Base-by-base conservation (phyloP, 1,139 yeast species). In the Suhomyces anneliseae region DNA sequence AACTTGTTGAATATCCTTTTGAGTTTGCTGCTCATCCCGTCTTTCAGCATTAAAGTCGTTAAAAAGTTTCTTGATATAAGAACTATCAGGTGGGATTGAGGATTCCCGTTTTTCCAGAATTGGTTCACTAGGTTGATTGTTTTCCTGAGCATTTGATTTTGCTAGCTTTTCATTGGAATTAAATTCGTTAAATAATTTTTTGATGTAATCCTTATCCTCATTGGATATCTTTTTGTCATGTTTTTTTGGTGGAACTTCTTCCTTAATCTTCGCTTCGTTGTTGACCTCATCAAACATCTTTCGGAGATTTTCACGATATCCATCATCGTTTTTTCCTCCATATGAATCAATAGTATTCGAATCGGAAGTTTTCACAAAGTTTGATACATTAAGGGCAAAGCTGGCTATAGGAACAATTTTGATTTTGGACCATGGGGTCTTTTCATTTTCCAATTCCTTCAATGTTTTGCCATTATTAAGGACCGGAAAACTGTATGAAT, bases 301-400 rank as follows among this genome's bases (percentile, higher is more conserved):
- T 39, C 51, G 58, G 39, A 64, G 50, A 35, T 52, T 50, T 12
- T 52, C 55, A 36, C 52, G 42, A 33, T 39, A 29, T 7, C 33
- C 11, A 15, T 48, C 40, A 6, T 38, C 42, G 29, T 55, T 46
- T 15, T 40, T 53, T 26, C 50, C 57, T 5, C 80, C 67, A 64
- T 81, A 79, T n/a, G 75, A 69, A 46, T 82, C 80, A 8, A 83
- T 74, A 5, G 81, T 70, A 47, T 69, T 72, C 8, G 69, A 65
- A 11, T 66, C 70, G 34, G 69, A 68, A 0, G 75, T 54, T 8
- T 70, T 69, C 19, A 74, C 79, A 58, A 87, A 82, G 47, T 79
- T 80, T 1, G 85, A 72, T 2, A 85, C 66, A 0, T 75, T 70
- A 48, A 85, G 63, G 15, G 80, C 77, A 51, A 83, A 64, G 48